Conservation (phyloP, 192 early-diverging fungal genomes). For the Podila horticola region DNA sequence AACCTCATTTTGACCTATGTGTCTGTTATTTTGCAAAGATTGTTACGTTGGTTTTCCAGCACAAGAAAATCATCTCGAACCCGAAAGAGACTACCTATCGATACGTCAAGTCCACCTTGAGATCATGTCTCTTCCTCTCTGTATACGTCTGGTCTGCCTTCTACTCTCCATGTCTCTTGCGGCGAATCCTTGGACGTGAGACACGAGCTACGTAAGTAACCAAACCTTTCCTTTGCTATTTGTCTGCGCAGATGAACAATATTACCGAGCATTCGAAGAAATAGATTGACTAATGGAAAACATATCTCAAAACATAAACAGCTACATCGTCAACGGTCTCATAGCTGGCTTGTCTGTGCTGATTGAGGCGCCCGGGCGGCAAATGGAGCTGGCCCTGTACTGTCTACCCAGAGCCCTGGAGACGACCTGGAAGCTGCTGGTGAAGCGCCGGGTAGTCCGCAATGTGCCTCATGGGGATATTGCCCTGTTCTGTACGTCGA, state of each 20-base stretch:
- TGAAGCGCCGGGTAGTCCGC: slow-evolving; percentile 65
- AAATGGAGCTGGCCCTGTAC: slow-evolving; percentile 86
- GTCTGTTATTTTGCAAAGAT: slow-evolving; percentile 25
- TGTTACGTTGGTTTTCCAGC: slow-evolving; percentile 57
- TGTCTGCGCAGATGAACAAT: too few relatives aligned
- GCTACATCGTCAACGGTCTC: slow-evolving; percentile 57
- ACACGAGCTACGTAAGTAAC: too few relatives aligned
- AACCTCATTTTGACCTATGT: too few relatives aligned
- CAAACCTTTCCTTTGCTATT: too few relatives aligned
- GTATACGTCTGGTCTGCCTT: slow-evolving; percentile 61
- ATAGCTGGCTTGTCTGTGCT: slow-evolving; percentile 65
- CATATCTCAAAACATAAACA: too few relatives aligned
- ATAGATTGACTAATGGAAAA: too few relatives aligned
- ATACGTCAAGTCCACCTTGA: slow-evolving; percentile 61
- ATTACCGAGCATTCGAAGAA: too few relatives aligned
- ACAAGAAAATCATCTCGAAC: slow-evolving; percentile 41
- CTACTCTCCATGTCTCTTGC: slow-evolving; percentile 63
- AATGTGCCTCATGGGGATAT: slow-evolving; percentile 77
- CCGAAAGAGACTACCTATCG: slow-evolving; percentile 54
- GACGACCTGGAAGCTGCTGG: slow-evolving; percentile 68
- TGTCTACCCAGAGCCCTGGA: slow-evolving; percentile 83
- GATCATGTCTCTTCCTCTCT: slow-evolving; percentile 70
- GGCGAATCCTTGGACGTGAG: slow-evolving; percentile 61
- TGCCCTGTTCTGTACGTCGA: slow-evolving; percentile 74
- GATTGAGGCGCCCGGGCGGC: slow-evolving; percentile 69